Conservation (phyloP, 1,284 basidiomycete genomes). For the Tilletia setariae region DNA sequence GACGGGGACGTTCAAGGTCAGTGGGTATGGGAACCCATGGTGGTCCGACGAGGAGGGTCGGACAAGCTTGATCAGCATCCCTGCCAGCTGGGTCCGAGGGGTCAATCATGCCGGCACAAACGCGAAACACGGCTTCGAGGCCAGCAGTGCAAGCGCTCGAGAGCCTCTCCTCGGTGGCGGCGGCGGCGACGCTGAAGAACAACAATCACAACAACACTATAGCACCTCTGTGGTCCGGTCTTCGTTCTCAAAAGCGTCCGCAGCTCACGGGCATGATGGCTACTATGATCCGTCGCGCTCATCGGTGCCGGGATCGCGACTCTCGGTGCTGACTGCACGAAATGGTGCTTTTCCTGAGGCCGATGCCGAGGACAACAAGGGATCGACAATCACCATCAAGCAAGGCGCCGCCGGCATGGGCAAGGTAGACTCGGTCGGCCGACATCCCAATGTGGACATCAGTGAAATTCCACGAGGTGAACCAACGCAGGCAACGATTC, state of each 20-base stretch:
- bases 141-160: constrained; percentile 25
- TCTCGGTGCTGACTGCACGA: constrained; percentile 25
- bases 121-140: neutral
- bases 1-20: constrained; percentile 35
- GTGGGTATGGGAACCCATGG: constrained; percentile 50
- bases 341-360: constrained; percentile 17
- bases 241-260: constrained; percentile 29
- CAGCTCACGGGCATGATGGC: constrained; percentile 21
- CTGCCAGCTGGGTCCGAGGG: constrained; percentile 31
- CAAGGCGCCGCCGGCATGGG: no score
- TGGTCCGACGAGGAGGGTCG: constrained; percentile 38
- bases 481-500: no score
- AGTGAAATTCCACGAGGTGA: neutral
- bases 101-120: neutral
- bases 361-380: constrained; percentile 23
- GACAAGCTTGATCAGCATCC: constrained; percentile 37
- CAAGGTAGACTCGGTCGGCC: neutral
- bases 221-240: constrained; percentile 46
- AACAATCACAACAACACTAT: constrained; percentile 23
- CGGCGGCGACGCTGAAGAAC: constrained; percentile 25
- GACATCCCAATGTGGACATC: constrained; percentile 1
- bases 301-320: neutral
- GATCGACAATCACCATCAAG: constrained; percentile 30
- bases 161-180: neutral
- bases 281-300: neutral